Conservation (phyloP, 345 rosid genomes). For the Hibiscus tridactylites region DNA sequence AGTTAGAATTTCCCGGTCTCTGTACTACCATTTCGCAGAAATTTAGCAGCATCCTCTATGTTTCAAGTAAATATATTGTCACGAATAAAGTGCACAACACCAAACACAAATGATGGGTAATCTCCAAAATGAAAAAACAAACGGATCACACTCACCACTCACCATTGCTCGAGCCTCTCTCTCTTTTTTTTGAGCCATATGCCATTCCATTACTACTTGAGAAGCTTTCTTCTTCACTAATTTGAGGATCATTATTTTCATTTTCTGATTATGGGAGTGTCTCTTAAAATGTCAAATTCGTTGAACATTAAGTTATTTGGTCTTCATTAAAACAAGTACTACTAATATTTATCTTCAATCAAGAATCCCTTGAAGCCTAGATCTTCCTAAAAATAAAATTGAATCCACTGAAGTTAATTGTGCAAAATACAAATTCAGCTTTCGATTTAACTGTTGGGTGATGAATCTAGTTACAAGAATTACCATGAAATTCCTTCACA, state of each 20-base stretch:
- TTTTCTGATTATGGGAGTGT: not conserved
- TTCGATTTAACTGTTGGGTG: constrained; percentile 41
- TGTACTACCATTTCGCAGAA: constrained; percentile 53
- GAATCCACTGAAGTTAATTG: constrained; percentile 42
- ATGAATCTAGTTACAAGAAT: constrained; percentile 36
- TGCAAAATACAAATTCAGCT: constrained; percentile 41
- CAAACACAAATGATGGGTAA: not conserved
- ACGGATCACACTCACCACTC: too few relatives aligned
- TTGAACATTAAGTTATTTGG: constrained; percentile 42
- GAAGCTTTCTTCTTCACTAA: constrained; percentile 71
- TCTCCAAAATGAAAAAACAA: too few relatives aligned
- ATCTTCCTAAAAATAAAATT: constrained; percentile 35
- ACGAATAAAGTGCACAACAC: constrained; percentile 45
- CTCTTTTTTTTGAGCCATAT: constrained; percentile 62
- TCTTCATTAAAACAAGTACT: constrained; percentile 45
- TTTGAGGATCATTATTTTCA: not conserved
- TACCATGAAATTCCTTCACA: constrained; percentile 37
- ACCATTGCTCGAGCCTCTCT: too few relatives aligned
- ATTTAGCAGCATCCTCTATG: constrained; percentile 56
- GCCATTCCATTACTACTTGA: constrained; percentile 78
- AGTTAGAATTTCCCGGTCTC: constrained; percentile 3
- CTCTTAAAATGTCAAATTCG: not conserved
- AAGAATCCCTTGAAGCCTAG: too few relatives aligned
- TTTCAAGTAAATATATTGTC: constrained; percentile 69
- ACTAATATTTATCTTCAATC: constrained; percentile 13